Evolutionary conservation across 1,284 basidiomycete genomes (phyloP).

Genomic region (Ustilago curta): DNA sequence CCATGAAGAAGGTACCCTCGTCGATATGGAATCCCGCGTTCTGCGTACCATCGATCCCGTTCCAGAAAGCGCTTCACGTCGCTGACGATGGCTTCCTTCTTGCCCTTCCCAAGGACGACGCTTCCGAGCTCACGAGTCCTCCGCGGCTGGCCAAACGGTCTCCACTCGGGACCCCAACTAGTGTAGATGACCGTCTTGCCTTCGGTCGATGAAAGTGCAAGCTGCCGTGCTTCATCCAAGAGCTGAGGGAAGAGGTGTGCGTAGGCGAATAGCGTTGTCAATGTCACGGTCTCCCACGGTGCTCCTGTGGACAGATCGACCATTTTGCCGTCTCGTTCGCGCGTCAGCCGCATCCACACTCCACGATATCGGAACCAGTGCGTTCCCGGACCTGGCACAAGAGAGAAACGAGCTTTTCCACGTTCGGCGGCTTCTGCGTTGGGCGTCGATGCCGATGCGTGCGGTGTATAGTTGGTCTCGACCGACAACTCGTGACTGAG

Average conservation of each 20-base stretch:
- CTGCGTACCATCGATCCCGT: slow-evolving; percentile 92
- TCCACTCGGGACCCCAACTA: slow-evolving; percentile 96
- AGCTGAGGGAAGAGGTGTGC: slow-evolving; percentile 83
- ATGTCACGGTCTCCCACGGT: slow-evolving; percentile 96
- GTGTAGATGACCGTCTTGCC: slow-evolving; percentile 97
- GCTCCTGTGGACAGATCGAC: slow-evolving; percentile 90
- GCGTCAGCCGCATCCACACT: slow-evolving; percentile 91
- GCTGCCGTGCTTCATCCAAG: slow-evolving; percentile 85
- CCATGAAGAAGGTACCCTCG: slow-evolving; percentile 95
- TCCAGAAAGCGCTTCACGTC: slow-evolving; percentile 87
- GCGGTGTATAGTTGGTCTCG: slow-evolving; percentile 75
- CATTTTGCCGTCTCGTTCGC: slow-evolving; percentile 81
- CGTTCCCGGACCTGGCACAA: slow-evolving; percentile 93
- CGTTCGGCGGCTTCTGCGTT: slow-evolving; percentile 49
- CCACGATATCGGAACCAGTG: slow-evolving; percentile 91
- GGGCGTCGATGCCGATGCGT: slow-evolving; percentile 39
- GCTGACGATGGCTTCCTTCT: slow-evolving; percentile 81
- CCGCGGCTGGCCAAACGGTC: slow-evolving; percentile 91
- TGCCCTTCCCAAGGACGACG: slow-evolving; percentile 86
- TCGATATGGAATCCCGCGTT: slow-evolving; percentile 96
- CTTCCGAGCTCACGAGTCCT: slow-evolving; percentile 86
- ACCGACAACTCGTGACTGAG: slow-evolving; percentile 86
- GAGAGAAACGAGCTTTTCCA: slow-evolving; percentile 76
- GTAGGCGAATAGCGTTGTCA: slow-evolving; percentile 90
- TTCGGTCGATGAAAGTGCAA: slow-evolving; percentile 86